Base-by-base conservation (phyloP, 2,329 filamentous ascomycete genomes). In the Colletotrichum tabaci region DNA sequence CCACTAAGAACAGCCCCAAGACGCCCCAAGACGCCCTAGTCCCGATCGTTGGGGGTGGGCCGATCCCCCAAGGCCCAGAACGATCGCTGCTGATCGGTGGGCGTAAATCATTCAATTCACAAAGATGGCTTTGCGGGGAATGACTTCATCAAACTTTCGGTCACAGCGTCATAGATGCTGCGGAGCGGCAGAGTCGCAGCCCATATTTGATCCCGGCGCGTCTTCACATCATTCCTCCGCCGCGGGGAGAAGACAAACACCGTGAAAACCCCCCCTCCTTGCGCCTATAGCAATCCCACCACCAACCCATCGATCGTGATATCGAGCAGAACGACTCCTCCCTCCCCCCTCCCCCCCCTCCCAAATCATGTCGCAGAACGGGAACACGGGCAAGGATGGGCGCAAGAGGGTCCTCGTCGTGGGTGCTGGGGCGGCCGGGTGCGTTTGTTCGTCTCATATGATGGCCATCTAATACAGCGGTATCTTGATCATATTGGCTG, bases 341-440 rank as follows among this genome's bases (percentile, higher is more conserved):
- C 30, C 30, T 35, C 30, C 2, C 8, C 30, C 6, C 7, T 4
- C 8, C 7, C 8, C 30, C 8, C 8, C 8, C 30, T 35, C n/a
- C 40, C 21, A 55, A 12, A 67, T 16, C 21, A 73, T 73, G 71
- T 49, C 71, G 47, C 67, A 67, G 30, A 71, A 71, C 53, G 62
- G 67, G 23, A 67, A 56, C 13, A 60, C 62, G 12, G 69, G 65
- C 53, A 66, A 62, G 38, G 62, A 67, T 47, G 62, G 66, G n/a
- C 66, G 61, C 5, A 83, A 82, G 72, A 74, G 77, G 42, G 80
- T 84, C 38, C 79, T 84, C 16, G 64, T 84, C 44, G 82, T 84
- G n/a, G 82, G 82, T 7, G 82, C 82, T 7, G 82, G 82, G 10
- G 82, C 82, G 60, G 82, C 82, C 65, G 82, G 81, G 80, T 81